Evolutionary conservation across 306 rosid genomes (phyloP).

Genomic region (Inga leiocalycina): DNA sequence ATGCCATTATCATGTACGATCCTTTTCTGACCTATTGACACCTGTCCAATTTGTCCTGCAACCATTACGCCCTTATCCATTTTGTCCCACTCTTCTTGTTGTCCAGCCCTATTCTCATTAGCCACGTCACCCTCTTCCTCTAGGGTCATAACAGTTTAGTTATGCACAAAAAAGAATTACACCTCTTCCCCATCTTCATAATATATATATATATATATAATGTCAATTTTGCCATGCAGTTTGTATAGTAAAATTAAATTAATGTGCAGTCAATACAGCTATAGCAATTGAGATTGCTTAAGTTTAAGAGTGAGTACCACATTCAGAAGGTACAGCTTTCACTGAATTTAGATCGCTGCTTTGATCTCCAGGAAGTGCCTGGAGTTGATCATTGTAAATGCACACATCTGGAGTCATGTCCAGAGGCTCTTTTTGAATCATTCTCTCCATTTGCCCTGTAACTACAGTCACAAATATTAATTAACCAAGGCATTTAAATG

Average conservation of each 20-base stretch:
- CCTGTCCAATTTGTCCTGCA: background rate
- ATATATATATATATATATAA: background rate
- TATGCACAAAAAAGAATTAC: background rate
- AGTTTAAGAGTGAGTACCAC: constrained; percentile 20
- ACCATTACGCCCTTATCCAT: background rate
- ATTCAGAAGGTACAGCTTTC: constrained; percentile 27
- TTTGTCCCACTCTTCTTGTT: background rate
- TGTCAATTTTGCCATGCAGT: background rate
- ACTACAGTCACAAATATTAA: constrained; percentile 12
- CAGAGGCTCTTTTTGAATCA: constrained; percentile 34
- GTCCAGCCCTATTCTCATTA: background rate
- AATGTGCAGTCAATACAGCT: constrained; percentile 7
- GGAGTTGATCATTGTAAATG: constrained; percentile 29
- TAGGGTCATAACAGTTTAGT: background rate
- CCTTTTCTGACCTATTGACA: background rate
- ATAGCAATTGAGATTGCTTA: background rate
- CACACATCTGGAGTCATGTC: constrained; percentile 32
- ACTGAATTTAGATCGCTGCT: background rate
- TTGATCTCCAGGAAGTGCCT: constrained; percentile 24
- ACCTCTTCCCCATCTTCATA: background rate
- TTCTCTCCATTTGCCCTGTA: constrained; percentile 43
- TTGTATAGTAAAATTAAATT: constrained; percentile 32
- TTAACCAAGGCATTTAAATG: constrained; percentile 21
- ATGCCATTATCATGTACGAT: background rate
- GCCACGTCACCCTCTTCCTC: background rate